phyloP scores from a whole-genome alignment of 768 basidiomycete genomes.

The Xerocomellus dryophilus region DNA sequence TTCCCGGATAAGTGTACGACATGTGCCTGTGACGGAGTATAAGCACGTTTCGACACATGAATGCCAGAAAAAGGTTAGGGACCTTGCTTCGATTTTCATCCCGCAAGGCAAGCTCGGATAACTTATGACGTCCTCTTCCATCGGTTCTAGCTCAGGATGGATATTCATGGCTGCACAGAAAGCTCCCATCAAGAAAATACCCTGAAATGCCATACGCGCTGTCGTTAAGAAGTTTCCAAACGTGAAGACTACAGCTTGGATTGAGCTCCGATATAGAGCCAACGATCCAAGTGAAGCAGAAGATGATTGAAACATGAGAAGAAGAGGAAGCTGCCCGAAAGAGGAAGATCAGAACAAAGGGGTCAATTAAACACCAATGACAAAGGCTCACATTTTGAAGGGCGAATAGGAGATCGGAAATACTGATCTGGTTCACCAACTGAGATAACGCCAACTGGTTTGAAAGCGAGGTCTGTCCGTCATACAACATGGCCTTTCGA shows the following conservation, averaged over 20 bases:
- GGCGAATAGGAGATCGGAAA: slow-evolving; percentile 61
- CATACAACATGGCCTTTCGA: slow-evolving; percentile 54
- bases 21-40: slow-evolving; percentile 43
- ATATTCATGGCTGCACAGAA: slow-evolving; percentile 76
- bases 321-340: slow-evolving; percentile 61
- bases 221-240: slow-evolving; percentile 61
- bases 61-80: slow-evolving; percentile 23
- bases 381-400: slow-evolving; percentile 66
- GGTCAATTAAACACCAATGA: not conserved
- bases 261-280: slow-evolving; percentile 74
- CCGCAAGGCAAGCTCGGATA: slow-evolving; percentile 54
- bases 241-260: slow-evolving; percentile 68
- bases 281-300: slow-evolving; percentile 77
- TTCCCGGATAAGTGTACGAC: slow-evolving; percentile 80
- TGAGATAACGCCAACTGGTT: slow-evolving; percentile 42
- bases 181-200: slow-evolving; percentile 82
- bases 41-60: slow-evolving; percentile 5
- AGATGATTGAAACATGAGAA: slow-evolving; percentile 69
- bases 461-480: slow-evolving; percentile 43
- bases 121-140: slow-evolving; percentile 45
- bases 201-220: slow-evolving; percentile 74
- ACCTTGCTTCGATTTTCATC: slow-evolving; percentile 71
- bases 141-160: slow-evolving; percentile 64
- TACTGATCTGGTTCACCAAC: slow-evolving; percentile 53
- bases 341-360: slow-evolving; percentile 13